Conservation (phyloP, 208 protist species). For the Spongospora subterranea region DNA sequence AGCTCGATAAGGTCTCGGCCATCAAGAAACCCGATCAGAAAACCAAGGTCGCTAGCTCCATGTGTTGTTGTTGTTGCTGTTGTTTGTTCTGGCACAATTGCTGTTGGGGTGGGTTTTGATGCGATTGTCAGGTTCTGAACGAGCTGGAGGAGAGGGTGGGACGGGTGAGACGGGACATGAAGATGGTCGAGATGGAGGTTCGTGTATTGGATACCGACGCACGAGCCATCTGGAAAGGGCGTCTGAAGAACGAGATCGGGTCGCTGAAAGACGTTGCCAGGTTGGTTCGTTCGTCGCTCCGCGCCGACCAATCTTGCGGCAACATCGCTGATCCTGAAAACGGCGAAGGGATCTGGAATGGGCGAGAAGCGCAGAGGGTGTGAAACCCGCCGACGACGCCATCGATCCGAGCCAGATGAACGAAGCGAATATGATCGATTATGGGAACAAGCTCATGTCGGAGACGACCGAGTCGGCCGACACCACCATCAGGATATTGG, state of each 20-base stretch:
- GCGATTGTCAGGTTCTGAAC: background rate
- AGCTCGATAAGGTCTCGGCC: background rate
- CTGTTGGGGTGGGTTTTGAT: background rate
- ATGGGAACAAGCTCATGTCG: slow-evolving; percentile 20
- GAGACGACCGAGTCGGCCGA: slow-evolving; percentile 52
- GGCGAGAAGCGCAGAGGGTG: background rate
- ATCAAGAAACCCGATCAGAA: slow-evolving; percentile 43
- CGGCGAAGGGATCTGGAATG: slow-evolving; percentile 32
- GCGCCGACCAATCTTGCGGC: background rate
- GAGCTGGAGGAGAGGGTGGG: slow-evolving; percentile 28
- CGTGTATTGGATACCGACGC: slow-evolving; percentile 1
- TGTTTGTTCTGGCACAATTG: background rate
- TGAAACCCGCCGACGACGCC: background rate
- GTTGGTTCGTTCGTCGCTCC: background rate
- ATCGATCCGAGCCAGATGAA: background rate
- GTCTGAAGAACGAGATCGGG: background rate
- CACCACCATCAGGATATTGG: slow-evolving; percentile 42
- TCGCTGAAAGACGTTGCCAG: slow-evolving; percentile 23
- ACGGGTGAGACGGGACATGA: slow-evolving; percentile 44
- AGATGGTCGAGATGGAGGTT: slow-evolving; percentile 53
- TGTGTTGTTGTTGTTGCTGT: background rate
- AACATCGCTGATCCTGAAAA: background rate
- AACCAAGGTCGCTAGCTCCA: slow-evolving; percentile 23
- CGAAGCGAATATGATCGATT: background rate
- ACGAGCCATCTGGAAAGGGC: slow-evolving; percentile 8